Evolutionary conservation across 2,329 filamentous ascomycete genomes (phyloP).

Genomic region (Diaporthe capsici): DNA sequence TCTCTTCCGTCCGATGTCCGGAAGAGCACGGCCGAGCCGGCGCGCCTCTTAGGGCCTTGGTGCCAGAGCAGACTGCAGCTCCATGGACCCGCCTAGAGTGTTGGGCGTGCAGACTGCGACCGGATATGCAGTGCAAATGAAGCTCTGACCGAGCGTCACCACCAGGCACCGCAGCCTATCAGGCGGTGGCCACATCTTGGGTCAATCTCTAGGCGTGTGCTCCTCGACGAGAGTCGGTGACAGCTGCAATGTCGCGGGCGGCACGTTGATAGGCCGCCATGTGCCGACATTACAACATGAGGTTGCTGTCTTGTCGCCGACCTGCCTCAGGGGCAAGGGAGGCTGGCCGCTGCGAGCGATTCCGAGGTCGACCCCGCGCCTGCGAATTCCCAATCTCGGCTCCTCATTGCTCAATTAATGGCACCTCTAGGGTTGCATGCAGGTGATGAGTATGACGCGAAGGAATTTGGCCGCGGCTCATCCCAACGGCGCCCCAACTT

Average conservation of each 20-base stretch:
- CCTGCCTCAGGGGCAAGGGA: constrained; percentile 19
- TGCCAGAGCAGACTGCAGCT: constrained; percentile 11
- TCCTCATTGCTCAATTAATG: constrained; percentile 37
- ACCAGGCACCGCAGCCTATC: constrained; percentile 20
- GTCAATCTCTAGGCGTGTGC: constrained; percentile 2
- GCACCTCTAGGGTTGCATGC: constrained; percentile 22
- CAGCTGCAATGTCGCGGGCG: constrained; percentile 9
- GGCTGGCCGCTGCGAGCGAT: constrained; percentile 19
- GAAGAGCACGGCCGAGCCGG: constrained; percentile 30
- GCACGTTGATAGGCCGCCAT: constrained; percentile 27
- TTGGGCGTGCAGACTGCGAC: constrained; percentile 13
- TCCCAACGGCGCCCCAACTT: constrained; percentile 3
- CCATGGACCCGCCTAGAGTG: constrained; percentile 4
- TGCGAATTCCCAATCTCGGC: constrained; percentile 26
- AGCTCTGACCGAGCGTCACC: constrained; percentile 16
- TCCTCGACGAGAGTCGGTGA: constrained; percentile 21
- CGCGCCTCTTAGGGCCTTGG: not conserved
- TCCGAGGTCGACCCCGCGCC: constrained; percentile 12
- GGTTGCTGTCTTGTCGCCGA: constrained; percentile 16
- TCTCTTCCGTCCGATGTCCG: constrained; percentile 31
- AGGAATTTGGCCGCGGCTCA: constrained; percentile 18
- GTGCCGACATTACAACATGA: constrained; percentile 26
- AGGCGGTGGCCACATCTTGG: constrained; percentile 24
- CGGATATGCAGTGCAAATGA: constrained; percentile 28
- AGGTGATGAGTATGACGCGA: constrained; percentile 33